Evolutionary conservation across 2,329 filamentous ascomycete genomes (phyloP).

Genomic region (Penicillium italicum): DNA sequence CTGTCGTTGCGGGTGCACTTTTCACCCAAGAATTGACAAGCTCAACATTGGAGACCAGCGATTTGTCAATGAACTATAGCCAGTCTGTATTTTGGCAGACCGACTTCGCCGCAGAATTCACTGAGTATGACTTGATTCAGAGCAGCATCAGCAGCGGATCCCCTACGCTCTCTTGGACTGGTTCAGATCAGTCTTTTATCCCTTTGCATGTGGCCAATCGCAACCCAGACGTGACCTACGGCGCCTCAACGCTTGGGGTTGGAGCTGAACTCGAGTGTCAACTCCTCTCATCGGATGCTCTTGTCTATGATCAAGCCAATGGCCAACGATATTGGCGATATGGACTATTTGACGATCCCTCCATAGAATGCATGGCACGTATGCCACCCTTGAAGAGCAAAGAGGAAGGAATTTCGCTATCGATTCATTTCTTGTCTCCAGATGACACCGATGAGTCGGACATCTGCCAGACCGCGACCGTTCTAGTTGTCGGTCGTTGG

Average conservation of each 20-base stretch:
- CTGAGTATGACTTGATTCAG: constrained; percentile 36
- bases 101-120: constrained; percentile 34
- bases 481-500: constrained; percentile 34
- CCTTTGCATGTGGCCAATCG: constrained; percentile 24
- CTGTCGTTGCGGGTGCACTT: constrained; percentile 33
- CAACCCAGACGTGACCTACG: constrained; percentile 25
- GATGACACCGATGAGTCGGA: constrained; percentile 19
- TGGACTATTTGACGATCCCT: constrained; percentile 21
- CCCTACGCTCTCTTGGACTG: constrained; percentile 33
- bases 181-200: constrained; percentile 31
- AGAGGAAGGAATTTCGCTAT: constrained; percentile 27
- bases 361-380: constrained; percentile 25
- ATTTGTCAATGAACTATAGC: constrained; percentile 31
- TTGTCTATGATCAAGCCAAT: constrained; percentile 13
- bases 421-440: constrained; percentile 35
- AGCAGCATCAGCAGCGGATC: constrained; percentile 35
- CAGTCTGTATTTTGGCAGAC: constrained; percentile 27
- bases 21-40: constrained; percentile 32
- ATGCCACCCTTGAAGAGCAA: constrained; percentile 26
- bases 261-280: constrained; percentile 27
- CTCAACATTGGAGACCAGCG: constrained; percentile 24
- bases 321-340: constrained; percentile 28
- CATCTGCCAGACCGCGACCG: constrained; percentile 32
- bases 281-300: constrained; percentile 15
- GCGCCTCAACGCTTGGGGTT: constrained; percentile 29